phyloP scores from a whole-genome alignment of 2,329 filamentous ascomycete species.

The Mycosphaerelloides madeirae region DNA sequence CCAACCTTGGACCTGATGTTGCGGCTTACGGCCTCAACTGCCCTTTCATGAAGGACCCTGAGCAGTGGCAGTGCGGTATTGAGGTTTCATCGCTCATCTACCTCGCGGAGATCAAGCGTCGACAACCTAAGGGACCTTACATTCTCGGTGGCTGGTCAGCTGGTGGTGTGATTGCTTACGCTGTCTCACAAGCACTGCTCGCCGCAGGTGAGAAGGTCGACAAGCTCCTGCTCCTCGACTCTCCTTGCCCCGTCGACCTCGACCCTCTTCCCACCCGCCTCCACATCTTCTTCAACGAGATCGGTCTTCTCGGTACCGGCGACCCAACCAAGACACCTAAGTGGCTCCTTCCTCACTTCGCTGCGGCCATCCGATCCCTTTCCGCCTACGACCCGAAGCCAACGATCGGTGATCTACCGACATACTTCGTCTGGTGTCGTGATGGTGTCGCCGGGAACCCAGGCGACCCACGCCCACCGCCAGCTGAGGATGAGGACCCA shows the following conservation, averaged over 20 bases:
- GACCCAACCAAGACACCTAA: constrained; percentile 57
- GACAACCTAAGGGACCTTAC: constrained; percentile 61
- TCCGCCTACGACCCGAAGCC: constrained; percentile 64
- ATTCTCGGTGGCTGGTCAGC: constrained; percentile 53
- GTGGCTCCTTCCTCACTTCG: constrained; percentile 73
- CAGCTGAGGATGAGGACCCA: constrained; percentile 53
- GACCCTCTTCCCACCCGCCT: constrained; percentile 51
- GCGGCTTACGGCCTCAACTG: constrained; percentile 58
- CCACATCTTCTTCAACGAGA: constrained; percentile 67
- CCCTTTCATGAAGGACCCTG: constrained; percentile 65
- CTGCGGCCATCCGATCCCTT: constrained; percentile 62
- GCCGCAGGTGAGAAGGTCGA: constrained; percentile 47
- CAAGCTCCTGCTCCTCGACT: constrained; percentile 50
- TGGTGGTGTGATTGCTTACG: constrained; percentile 52
- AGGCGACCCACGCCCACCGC: constrained; percentile 60
- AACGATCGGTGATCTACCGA: constrained; percentile 58
- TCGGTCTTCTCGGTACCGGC: constrained; percentile 64
- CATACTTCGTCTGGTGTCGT: constrained; percentile 65
- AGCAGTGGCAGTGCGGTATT: constrained; percentile 61
- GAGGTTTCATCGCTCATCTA: constrained; percentile 62
- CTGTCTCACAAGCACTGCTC: constrained; percentile 47
- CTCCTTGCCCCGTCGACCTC: constrained; percentile 49
- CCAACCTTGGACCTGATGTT: constrained; percentile 49
- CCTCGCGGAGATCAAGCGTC: constrained; percentile 64
- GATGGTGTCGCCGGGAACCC: constrained; percentile 66